A percentile compares a stretch with the other conserved stretches of the same genome.
phyloP scores from a whole-genome alignment of 305 asterid species.

The Fraxinus floribunda region DNA sequence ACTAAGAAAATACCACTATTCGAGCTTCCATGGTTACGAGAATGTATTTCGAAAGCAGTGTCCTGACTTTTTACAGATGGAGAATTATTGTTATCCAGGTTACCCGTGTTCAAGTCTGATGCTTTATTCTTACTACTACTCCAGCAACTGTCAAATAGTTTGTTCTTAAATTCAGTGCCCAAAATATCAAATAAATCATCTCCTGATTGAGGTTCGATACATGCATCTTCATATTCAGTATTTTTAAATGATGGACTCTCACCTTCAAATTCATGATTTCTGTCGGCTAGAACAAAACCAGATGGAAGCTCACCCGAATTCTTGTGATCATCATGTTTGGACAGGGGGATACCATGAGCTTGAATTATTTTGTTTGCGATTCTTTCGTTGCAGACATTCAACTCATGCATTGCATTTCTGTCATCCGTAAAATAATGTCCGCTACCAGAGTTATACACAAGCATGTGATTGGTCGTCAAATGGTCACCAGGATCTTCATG shows the following conservation, averaged over 20 bases:
- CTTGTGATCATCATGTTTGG: conserved; percentile 16
- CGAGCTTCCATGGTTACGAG: conserved; percentile 32
- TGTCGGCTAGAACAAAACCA: conserved; percentile 10
- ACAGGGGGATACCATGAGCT: conserved; percentile 19
- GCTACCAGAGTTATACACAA: conserved; percentile 1
- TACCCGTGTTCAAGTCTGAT: conserved; percentile 23
- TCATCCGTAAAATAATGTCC: conserved; percentile 23
- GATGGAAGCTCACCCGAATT: neutral
- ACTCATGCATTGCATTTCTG: conserved; percentile 9
- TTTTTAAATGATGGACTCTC: conserved; percentile 19
- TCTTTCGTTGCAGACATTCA: conserved; percentile 18
- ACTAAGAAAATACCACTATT: neutral
- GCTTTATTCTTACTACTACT: conserved; percentile 27
- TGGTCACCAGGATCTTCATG: neutral
- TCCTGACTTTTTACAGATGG: conserved; percentile 25
- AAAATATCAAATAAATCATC: conserved; percentile 65
- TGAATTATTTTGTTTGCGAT: conserved; percentile 32
- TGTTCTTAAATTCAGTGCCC: conserved; percentile 52
- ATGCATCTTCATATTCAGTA: conserved; percentile 31
- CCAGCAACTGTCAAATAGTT: conserved; percentile 35
- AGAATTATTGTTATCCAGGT: conserved; percentile 25
- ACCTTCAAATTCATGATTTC: conserved; percentile 23
- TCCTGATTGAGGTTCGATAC: conserved; percentile 39
- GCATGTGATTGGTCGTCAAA: conserved; percentile 8
- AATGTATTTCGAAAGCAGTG: conserved; percentile 29